phyloP scores from a whole-genome alignment of 1,284 basidiomycete species.

The Psilocybe mexicana region DNA sequence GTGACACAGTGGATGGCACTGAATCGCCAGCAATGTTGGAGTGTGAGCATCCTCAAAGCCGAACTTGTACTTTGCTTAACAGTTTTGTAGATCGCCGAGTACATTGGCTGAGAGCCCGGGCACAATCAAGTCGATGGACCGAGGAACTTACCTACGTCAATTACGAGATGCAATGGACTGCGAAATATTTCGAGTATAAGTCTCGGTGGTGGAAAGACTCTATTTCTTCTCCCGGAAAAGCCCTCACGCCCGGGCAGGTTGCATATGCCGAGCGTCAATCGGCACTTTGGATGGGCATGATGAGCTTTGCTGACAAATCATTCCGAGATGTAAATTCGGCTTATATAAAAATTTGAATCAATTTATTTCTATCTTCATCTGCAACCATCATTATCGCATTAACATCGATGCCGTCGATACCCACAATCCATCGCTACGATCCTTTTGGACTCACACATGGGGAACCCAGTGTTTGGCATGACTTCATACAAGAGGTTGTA shows the following conservation, averaged over 20 bases:
- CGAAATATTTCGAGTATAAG: constrained; percentile 10
- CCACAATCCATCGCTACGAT: background rate
- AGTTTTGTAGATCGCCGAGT: background rate
- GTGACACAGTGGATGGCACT: no score
- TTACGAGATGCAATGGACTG: constrained; percentile 21
- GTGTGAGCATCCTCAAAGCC: background rate
- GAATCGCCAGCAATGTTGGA: background rate
- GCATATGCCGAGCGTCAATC: constrained; percentile 1
- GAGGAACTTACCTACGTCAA: background rate
- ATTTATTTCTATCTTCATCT: background rate
- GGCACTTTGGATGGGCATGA: background rate
- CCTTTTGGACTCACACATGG: background rate
- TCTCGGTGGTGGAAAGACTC: background rate
- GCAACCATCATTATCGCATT: background rate
- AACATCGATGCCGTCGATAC: background rate
- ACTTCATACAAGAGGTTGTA: background rate
- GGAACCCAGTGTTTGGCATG: background rate
- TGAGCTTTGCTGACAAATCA: background rate
- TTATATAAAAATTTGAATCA: background rate
- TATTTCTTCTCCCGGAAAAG: no score
- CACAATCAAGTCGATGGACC: background rate
- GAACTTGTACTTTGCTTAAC: no score
- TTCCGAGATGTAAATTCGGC: background rate
- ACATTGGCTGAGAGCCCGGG: background rate
- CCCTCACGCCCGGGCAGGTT: background rate